Base-by-base conservation (phyloP, 148 eudicot species). In the Agrostemma githago region DNA sequence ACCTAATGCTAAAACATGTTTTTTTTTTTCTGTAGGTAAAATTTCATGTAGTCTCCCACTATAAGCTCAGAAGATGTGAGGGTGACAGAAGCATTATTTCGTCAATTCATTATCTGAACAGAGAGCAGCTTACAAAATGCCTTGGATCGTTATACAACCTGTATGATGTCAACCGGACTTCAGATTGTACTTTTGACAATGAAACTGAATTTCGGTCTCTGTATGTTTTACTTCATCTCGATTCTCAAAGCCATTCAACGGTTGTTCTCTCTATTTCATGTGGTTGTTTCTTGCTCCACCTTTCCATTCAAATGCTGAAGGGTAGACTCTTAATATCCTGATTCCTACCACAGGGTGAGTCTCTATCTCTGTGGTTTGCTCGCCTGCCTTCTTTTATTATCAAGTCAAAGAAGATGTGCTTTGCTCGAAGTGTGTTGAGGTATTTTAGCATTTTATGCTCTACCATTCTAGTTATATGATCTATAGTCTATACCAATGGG, bases 191-290 rank as follows among this genome's bases (percentile, higher is more conserved):
- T 39, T 79, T 57, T 72, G 83, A 79, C 60, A 83, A 93, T 58
- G 98, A 93, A 83, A 89, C 92, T 69, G 97, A 94, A 80, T 94
- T 86, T 72, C 88, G 81, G 68, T 94, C 98, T 15, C 80, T 89
- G 62, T 87, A 89, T 69, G 86, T 92, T 79, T 90, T 94, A 66
- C 96, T 91, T 58, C 96, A 89, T 84, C 93, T 94, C 59, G 88
- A 87, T 44, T 76, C 88, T 70, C 84, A 87, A 66, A 81, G 73
- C 76, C 87, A 90, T 72, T 81, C 86, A 69, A 82, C 66, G 86
- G 90, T 88, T 70, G 41, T 38, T 83, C 48, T 74, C 79, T 74
- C 21, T 79, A 26, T 66, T 74, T 16, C 8, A 42, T 68, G 38
- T 5, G 54, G 54, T 10, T 66, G 54, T 69, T 6, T 34, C 62